phyloP scores from a whole-genome alignment of 371 early-diverging fungal species.

The Mucor saturninus region DNA sequence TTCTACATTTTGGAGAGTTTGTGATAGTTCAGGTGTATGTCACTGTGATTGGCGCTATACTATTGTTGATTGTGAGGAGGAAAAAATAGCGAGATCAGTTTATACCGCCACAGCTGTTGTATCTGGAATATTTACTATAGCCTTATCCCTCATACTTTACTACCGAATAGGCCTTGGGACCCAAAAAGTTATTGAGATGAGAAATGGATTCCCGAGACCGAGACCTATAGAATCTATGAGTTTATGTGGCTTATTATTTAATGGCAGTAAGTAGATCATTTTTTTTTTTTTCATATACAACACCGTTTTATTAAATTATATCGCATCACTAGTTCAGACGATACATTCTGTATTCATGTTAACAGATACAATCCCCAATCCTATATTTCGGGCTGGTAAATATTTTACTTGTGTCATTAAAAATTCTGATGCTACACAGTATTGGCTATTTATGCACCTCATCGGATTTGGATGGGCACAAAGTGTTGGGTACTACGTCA shows the following conservation, averaged over 20 bases:
- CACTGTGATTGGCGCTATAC: constrained; percentile 23
- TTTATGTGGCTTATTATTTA: constrained; percentile 15
- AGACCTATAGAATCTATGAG: constrained; percentile 23
- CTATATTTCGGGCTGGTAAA: constrained; percentile 22
- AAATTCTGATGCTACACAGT: not conserved
- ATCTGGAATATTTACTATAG: constrained; percentile 8
- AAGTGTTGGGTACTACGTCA: not conserved
- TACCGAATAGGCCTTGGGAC: constrained; percentile 13
- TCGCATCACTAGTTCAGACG: constrained; percentile 9
- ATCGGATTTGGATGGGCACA: too few relatives aligned
- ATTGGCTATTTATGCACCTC: not conserved
- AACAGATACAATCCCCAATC: constrained; percentile 18
- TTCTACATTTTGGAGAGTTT: constrained; percentile 23
- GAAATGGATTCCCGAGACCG: constrained; percentile 21
- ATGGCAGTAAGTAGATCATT: constrained; percentile 11
- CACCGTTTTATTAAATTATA: too few relatives aligned
- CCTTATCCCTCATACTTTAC: constrained; percentile 4
- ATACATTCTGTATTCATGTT: constrained; percentile 16
- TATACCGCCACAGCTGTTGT: constrained; percentile 9
- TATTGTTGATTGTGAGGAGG: constrained; percentile 18
- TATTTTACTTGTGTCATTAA: not conserved
- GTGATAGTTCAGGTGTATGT: constrained; percentile 10
- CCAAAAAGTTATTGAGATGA: constrained; percentile 18
- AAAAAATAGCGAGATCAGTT: not conserved
- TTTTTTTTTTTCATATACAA: not conserved